Evolutionary conservation across 768 basidiomycete species (phyloP).

Genomic region (Hemileccinum rubropunctum): DNA sequence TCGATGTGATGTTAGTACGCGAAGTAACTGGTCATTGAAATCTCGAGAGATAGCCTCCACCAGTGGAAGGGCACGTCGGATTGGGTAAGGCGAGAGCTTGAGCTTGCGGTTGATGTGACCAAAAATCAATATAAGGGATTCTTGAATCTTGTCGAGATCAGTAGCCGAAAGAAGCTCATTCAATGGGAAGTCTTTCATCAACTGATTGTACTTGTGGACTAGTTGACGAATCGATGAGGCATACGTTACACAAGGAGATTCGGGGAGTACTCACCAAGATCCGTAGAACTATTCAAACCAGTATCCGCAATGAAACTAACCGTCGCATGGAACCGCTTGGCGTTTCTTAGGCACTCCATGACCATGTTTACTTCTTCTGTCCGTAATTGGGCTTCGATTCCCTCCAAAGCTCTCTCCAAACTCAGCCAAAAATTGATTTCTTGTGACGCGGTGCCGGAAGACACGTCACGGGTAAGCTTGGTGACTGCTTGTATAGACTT

Average conservation of each 20-base stretch:
- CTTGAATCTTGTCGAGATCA: slow-evolving; percentile 93
- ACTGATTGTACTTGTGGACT: slow-evolving; percentile 97
- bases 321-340: slow-evolving; percentile 95
- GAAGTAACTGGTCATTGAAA: slow-evolving; percentile 92
- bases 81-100: slow-evolving; percentile 93
- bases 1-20: slow-evolving; percentile 87
- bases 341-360: slow-evolving; percentile 91
- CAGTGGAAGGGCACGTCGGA: slow-evolving; percentile 91
- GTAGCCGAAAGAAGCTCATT: slow-evolving; percentile 96
- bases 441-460: slow-evolving; percentile 93
- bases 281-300: slow-evolving; percentile 90
- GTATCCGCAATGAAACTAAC: slow-evolving; percentile 98
- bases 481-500: slow-evolving; percentile 97
- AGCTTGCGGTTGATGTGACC: slow-evolving; percentile 94
- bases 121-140: slow-evolving; percentile 84
- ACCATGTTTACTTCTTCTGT: slow-evolving; percentile 92
- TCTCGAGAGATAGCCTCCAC: slow-evolving; percentile 98
- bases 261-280: slow-evolving; percentile 56
- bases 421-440: slow-evolving; percentile 99
- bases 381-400: slow-evolving; percentile 86
- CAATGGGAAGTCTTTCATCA: slow-evolving; percentile 99
- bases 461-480: slow-evolving; percentile 90
- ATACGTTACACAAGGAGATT: background rate
- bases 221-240: background rate
- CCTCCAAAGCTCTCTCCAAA: slow-evolving; percentile 90